These are phyloP conservation scores for Hypoxylon sp. DNA, from an alignment of 2,329 filamentous ascomycete species.

Conservation along the genomic window DNA sequence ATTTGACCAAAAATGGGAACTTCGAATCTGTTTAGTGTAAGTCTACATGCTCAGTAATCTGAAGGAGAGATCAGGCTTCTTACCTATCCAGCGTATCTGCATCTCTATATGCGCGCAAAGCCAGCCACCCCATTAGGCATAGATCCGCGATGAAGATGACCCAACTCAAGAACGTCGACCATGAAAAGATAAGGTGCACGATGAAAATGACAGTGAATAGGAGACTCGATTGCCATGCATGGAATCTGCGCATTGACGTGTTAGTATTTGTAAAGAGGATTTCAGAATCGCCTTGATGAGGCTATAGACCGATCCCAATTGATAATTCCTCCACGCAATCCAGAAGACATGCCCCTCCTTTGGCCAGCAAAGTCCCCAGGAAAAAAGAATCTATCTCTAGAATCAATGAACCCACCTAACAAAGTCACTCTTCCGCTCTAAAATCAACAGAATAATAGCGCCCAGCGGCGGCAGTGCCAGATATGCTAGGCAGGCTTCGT, in stretches of 20 bases:
- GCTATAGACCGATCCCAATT: neutral
- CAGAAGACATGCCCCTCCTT: neutral
- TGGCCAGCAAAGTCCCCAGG: neutral
- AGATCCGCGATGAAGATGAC: constrained; percentile 83
- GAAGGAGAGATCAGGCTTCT: constrained; percentile 43
- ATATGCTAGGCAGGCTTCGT: constrained; percentile 93
- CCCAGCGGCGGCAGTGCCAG: constrained; percentile 87
- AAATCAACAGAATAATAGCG: constrained; percentile 83
- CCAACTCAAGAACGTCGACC: constrained; percentile 88
- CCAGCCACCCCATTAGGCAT: constrained; percentile 80
- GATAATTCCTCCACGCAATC: neutral
- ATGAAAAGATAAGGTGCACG: constrained; percentile 87
- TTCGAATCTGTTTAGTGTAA: constrained; percentile 74
- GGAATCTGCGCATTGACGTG: constrained; percentile 73
- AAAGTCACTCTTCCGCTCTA: constrained; percentile 97
- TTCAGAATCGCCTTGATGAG: neutral
- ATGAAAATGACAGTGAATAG: constrained; percentile 83
- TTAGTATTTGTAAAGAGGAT: constrained; percentile 41
- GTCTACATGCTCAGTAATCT: neutral
- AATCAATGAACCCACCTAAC: constrained; percentile 73
- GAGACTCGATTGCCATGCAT: constrained; percentile 94
- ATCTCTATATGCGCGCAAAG: constrained; percentile 86
- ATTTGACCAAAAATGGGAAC: constrained; percentile 88
- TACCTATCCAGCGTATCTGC: constrained; percentile 77
- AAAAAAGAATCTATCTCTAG: neutral